These are phyloP conservation scores for Puccinia polysora DNA, from an alignment of 1,284 basidiomycete species.

Conservation along the genomic window DNA sequence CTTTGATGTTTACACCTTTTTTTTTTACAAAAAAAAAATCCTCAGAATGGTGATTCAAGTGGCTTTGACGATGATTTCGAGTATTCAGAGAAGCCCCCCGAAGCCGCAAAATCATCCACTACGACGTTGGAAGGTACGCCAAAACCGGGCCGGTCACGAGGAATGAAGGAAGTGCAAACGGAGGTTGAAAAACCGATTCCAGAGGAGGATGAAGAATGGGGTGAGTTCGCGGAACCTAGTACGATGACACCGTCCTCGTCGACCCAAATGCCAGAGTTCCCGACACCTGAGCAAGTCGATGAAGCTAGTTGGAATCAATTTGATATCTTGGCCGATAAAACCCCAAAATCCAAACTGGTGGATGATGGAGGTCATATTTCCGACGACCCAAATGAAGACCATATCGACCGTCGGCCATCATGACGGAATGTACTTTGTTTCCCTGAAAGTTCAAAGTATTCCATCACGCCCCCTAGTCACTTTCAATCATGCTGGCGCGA, in stretches of 20 bases:
- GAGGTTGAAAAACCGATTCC: not conserved
- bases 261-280: no score
- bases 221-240: conserved; percentile 19
- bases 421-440: no score
- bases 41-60: not conserved
- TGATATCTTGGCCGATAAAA: conserved; percentile 15
- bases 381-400: no score
- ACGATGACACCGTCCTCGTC: not conserved
- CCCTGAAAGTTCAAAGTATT: no score
- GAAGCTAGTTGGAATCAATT: conserved; percentile 21
- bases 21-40: not conserved
- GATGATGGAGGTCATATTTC: no score
- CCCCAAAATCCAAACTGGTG: no score
- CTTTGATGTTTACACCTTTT: not conserved
- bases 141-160: not conserved
- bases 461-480: no score
- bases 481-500: no score
- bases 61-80: conserved; percentile 40
- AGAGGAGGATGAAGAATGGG: conserved; percentile 41
- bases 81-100: not conserved
- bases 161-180: not conserved
- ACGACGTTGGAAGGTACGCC: not conserved
- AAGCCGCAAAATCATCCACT: not conserved
- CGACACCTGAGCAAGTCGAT: not conserved
- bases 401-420: no score